Evolutionary conservation across 495 filamentous ascomycete genomes (phyloP), one percentile per base, ranked within the genome.

Genomic region (Amorphotheca resinae): DNA sequence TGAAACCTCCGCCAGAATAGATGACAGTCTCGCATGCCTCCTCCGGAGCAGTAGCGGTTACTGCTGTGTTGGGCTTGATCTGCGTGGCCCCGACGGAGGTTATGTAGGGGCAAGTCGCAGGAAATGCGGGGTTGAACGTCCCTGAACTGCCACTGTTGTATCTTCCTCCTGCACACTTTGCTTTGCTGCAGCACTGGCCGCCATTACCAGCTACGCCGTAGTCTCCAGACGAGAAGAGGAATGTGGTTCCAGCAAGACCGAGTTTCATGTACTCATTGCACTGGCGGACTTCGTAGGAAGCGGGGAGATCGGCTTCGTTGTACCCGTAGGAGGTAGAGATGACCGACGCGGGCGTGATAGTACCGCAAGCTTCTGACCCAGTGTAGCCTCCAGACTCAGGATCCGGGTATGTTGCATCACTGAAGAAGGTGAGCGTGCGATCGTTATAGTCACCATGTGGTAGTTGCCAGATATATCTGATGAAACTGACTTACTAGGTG

Each of bases 1-100:
- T 61, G 52, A 73, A 73, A 7, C 70, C 69, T 14, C 70, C 70
- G 16, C 68, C 64, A 26, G 64, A 64, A 18, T 55, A 55, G 48
- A 64, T 61, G 22, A 52, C 49, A 1, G 49, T 52, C 22, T 52
- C 26, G 33, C 44, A 52, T 9, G 49, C 49, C 37, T 52, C 49
- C 21, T 52, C 49, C 14, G 49, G 49, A 4, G 12, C 9, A 6
- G 49, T 52, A 3, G 44, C 49, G 12, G 49, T 52, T 2, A 44
- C 45, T 8, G 41, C 44, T 16, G 48, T 51, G 39, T 51, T 51
- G n/a, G 44, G 26, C 26, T 47, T 49, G 16, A 66, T 50, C 21
- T 55, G 50, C 2, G 63, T 68, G 32, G 61, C 65, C 28, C 69
- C 65, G 22, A 72, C 66, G 6, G 58, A 49, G 1, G 69, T 69